Base-by-base conservation (phyloP, 805 yeast genomes). In the Grigorovia transvaalensis region DNA sequence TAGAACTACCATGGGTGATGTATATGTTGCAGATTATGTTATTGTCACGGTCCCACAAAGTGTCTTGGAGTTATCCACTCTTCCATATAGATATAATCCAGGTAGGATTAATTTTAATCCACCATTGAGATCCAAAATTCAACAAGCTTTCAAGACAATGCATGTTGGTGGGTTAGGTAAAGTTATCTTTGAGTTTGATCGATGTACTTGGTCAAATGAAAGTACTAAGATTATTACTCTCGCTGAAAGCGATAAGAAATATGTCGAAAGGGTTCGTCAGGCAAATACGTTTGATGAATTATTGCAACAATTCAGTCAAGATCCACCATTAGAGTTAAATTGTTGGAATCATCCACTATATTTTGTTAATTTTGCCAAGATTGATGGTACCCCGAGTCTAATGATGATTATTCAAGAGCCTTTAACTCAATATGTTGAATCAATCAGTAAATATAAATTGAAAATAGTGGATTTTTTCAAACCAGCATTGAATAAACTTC, bases 41-140 rank as follows among this genome's bases (percentile, higher is more conserved):
- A 73, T 89, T 13, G 84, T 87, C 7, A 81, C 96, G 0, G 79
- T 86, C 5, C 96, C 96, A 0, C 84, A 84, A 55, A 84, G 90
- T 40, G 74, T 85, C 3, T 68, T 88, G 41, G 78, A 77, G 51
- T 59, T 78, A 4, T 65, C 69, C 0, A 54, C 60, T 2, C 46
- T 43, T 2, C 18, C 45, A 3, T 27, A 53, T 5, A 57, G 59
- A 7, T 43, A 50, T 19, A 51, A 50, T 3, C 12, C 46, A 18
- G 82, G 82, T 5, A 74, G 75, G 17, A 77, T 84, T 30, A 64
- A 62, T 38, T 85, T 87, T 74, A 57, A 53, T 0, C 88, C 89
- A 0, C 65, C 69, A 5, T 65, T 85, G 13, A 86, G 88, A 0
- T n/a, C 27, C 8, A 53, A 59, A 1, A 70, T 84, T 13, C 52